Conservation (phyloP, 306 rosid species). For the Cicer chorassanicum region DNA sequence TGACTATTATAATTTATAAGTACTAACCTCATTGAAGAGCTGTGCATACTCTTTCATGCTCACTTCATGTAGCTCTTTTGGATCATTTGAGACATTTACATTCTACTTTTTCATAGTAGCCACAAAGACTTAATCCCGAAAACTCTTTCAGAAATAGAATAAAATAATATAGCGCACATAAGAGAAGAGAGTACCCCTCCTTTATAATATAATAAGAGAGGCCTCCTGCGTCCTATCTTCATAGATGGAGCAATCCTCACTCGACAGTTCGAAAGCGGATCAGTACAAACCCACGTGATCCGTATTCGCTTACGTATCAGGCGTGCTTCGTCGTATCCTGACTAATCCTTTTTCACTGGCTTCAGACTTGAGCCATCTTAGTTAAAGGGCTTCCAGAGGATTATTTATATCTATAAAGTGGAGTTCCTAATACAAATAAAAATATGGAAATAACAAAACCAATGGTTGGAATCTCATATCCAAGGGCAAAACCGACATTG, state of each 20-base stretch:
- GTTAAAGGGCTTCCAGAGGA: constrained; percentile 75
- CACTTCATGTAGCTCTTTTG: constrained; percentile 67
- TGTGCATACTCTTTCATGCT: constrained; percentile 57
- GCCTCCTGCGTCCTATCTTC: not conserved
- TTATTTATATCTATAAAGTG: constrained; percentile 71
- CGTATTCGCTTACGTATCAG: not conserved
- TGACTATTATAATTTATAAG: not conserved
- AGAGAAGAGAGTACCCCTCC: not conserved
- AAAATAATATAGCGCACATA: not conserved
- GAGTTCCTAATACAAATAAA: constrained; percentile 68
- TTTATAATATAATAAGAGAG: not conserved
- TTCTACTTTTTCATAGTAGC: constrained; percentile 65
- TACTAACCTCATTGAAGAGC: constrained; percentile 62
- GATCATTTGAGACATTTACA: constrained; percentile 57
- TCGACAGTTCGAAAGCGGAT: not conserved
- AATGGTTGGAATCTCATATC: constrained; percentile 83
- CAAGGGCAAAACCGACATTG: constrained; percentile 75
- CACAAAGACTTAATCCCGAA: constrained; percentile 33
- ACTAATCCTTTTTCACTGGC: too few relatives aligned
- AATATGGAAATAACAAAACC: constrained; percentile 63
- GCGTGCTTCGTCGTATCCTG: too few relatives aligned
- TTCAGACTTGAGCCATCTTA: constrained; percentile 54
- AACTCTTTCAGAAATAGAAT: not conserved
- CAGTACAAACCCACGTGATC: not conserved
- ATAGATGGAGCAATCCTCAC: not conserved